Evolutionary conservation across 805 yeast genomes (phyloP).

Genomic region (Scheffersomyces lignosus): DNA sequence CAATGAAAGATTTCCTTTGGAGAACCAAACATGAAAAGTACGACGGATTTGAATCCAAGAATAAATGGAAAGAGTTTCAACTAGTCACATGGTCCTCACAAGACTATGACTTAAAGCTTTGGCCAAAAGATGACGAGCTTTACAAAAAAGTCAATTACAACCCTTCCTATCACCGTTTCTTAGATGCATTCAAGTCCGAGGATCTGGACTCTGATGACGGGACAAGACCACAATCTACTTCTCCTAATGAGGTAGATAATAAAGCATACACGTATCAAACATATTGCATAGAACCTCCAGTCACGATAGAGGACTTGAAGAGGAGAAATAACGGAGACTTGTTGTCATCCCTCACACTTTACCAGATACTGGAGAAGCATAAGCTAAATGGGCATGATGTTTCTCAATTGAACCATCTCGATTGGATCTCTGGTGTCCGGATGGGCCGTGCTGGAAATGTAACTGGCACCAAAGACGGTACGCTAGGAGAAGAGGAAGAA

Average conservation of each 20-base stretch:
- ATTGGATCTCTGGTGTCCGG: slow-evolving; percentile 93
- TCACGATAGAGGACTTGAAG: slow-evolving; percentile 30
- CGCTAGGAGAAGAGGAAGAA: slow-evolving; percentile 25
- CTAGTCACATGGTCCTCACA: slow-evolving; percentile 87
- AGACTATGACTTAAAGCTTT: slow-evolving; percentile 79
- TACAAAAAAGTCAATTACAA: slow-evolving; percentile 38
- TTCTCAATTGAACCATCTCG: slow-evolving; percentile 63
- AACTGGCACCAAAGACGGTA: slow-evolving; percentile 21
- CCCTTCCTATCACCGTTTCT: slow-evolving; percentile 29
- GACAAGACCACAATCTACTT: background rate
- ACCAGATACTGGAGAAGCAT: slow-evolving; percentile 35
- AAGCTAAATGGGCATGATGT: slow-evolving; percentile 31
- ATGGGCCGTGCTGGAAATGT: slow-evolving; percentile 56
- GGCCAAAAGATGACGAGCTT: slow-evolving; percentile 59
- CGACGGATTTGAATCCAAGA: slow-evolving; percentile 46
- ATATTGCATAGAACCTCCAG: slow-evolving; percentile 38
- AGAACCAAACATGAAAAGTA: slow-evolving; percentile 48
- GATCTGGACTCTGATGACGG: slow-evolving; percentile 13
- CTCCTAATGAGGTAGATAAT: background rate
- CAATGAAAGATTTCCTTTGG: slow-evolving; percentile 89
- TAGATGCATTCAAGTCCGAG: slow-evolving; percentile 14
- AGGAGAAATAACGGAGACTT: slow-evolving; percentile 33
- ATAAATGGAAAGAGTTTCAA: slow-evolving; percentile 82
- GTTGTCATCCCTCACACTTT: slow-evolving; percentile 37
- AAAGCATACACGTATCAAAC: slow-evolving; percentile 26